Evolutionary conservation across 148 eudicot genomes (phyloP), one percentile per base, ranked within the genome.

Genomic region (Vaccinium corymbosum): DNA sequence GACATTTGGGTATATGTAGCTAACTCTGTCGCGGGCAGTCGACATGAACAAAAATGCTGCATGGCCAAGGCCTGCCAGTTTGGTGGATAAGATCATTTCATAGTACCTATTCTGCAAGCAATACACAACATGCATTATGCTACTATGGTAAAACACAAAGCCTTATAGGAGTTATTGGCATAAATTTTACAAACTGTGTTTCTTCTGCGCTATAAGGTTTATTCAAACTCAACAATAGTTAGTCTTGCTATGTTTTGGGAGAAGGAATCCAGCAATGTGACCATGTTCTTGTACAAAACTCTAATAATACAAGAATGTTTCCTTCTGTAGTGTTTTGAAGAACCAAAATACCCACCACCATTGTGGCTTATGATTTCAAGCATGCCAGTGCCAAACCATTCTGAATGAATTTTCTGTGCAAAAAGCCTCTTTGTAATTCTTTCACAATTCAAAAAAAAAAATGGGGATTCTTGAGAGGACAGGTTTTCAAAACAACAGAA

Each of bases 1-100:
- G 27, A 94, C 98, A 77, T 95, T 90, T 0, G 98, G 98, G 86
- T 95, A 95, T 55, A 94, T 42, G 87, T 95, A 95, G 90, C 98
- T 92, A 7, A 94, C 95, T 89, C 96, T 92, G 57, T 95, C 96
- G 22, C 92, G 84, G 3, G 98, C 98, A 49, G 95, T 89, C 51
- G 98, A 72, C 98, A 95, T 93, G 86, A 94, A 95, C 90, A 94
- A 85, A 87, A 95, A 95, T 20, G 96, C 87, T 10, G 92, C 98
- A 81, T 94, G 97, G 55, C 98, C 98, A n/a, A 95, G 75, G 82
- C 98, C 98, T 82, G 98, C 98, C 79, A 95, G 90, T 88, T 91
- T 95, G 68, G 98, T 95, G 25, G 98, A 94, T 82, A 95, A 53
- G 78, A 93, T 88, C 98, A 94, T 91, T 82, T 95, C 98, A 78